Evolutionary conservation across 148 eudicot genomes (phyloP).

Genomic region (Amaranthus hypochondriacus): DNA sequence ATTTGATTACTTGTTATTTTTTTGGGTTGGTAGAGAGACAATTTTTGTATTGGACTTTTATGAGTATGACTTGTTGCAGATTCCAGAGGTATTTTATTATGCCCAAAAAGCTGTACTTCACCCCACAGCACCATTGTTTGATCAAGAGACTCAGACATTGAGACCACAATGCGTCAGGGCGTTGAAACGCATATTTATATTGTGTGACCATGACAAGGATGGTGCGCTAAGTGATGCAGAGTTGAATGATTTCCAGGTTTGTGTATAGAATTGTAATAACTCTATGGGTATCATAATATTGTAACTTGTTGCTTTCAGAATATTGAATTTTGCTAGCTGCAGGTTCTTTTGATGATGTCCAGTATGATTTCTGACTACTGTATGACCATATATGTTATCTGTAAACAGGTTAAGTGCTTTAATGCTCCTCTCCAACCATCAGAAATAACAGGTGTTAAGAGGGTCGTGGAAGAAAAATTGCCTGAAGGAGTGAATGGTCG

Average conservation of each 20-base stretch:
- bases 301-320: background rate
- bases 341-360: background rate
- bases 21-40: background rate
- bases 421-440: conserved; percentile 93
- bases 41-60: background rate
- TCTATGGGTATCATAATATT: background rate
- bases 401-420: conserved; percentile 81
- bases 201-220: conserved; percentile 86
- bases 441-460: conserved; percentile 86
- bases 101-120: conserved; percentile 95
- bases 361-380: background rate
- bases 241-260: conserved; percentile 91
- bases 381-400: conserved; percentile 11
- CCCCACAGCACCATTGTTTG: conserved; percentile 85
- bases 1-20: background rate
- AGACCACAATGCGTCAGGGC: conserved; percentile 88
- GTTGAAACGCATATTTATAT: conserved; percentile 82
- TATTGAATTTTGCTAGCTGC: background rate
- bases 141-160: conserved; percentile 82
- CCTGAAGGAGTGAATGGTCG: conserved; percentile 77
- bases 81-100: conserved; percentile 89
- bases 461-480: conserved; percentile 91
- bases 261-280: background rate
- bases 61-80: conserved; percentile 38
- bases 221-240: conserved; percentile 90